Evolutionary conservation across 768 basidiomycete genomes (phyloP).

Genomic region (Pleurotus ostreatus): DNA sequence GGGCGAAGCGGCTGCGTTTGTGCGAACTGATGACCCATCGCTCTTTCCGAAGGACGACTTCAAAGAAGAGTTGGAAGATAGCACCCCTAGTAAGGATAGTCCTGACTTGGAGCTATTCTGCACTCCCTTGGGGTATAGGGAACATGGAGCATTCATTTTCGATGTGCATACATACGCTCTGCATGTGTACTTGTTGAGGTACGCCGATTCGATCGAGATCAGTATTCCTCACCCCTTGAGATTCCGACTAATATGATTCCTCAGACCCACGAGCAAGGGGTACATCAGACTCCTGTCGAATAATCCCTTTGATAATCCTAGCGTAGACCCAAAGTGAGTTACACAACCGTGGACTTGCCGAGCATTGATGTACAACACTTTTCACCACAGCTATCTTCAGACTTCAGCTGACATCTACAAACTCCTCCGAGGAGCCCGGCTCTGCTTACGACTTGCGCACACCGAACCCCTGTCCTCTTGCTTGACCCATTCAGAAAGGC

Average conservation of each 20-base stretch:
- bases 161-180: slow-evolving; percentile 33
- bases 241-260: neutral
- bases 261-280: slow-evolving; percentile 41
- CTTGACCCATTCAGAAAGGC: slow-evolving; percentile 28
- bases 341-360: too few species aligned
- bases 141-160: slow-evolving; percentile 11
- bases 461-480: slow-evolving; percentile 33
- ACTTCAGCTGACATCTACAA: slow-evolving; percentile 37
- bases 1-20: slow-evolving; percentile 56
- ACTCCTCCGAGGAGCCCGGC: slow-evolving; percentile 36
- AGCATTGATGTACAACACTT: neutral
- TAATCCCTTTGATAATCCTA: slow-evolving; percentile 40
- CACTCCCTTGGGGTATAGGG: slow-evolving; percentile 40
- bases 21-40: slow-evolving; percentile 48
- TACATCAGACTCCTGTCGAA: slow-evolving; percentile 33
- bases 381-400: slow-evolving; percentile 32
- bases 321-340: slow-evolving; percentile 39
- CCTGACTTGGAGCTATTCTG: slow-evolving; percentile 47
- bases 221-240: neutral
- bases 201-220: neutral
- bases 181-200: slow-evolving; percentile 41
- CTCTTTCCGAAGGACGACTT: slow-evolving; percentile 39
- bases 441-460: slow-evolving; percentile 34
- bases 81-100: slow-evolving; percentile 38
- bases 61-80: slow-evolving; percentile 35